phyloP scores from a whole-genome alignment of 2,329 filamentous ascomycete species.

The Elsinoe fawcettii region DNA sequence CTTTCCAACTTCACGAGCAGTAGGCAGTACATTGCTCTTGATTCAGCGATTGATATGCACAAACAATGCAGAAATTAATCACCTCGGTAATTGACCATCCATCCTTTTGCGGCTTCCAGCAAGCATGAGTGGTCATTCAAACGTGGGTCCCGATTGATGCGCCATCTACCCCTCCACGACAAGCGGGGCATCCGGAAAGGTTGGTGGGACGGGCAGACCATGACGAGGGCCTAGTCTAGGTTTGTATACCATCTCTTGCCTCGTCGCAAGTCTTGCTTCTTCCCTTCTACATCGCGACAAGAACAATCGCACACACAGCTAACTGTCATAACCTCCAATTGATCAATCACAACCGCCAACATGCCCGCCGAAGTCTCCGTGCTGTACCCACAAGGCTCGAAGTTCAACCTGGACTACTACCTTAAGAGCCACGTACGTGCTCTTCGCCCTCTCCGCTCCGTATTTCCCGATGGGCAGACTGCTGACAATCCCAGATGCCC shows the following conservation, averaged over 20 bases:
- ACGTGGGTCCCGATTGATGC: not conserved
- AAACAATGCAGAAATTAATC: not conserved
- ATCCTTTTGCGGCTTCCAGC: not conserved
- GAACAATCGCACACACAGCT: not conserved
- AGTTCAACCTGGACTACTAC: conserved; percentile 36
- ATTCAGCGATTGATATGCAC: not conserved
- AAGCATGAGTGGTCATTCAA: not conserved
- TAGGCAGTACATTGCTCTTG: not conserved
- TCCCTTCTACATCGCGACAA: not conserved
- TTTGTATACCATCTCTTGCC: not conserved
- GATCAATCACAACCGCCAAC: not conserved
- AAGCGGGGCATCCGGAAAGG: not conserved
- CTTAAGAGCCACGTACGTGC: conserved; percentile 25
- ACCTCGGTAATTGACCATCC: not conserved
- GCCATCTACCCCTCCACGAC: not conserved
- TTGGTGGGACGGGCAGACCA: not conserved
- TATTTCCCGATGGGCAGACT: not conserved
- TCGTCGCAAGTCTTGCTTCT: too few species aligned
- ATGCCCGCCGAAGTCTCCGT: conserved; percentile 21
- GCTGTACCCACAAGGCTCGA: conserved; percentile 30
- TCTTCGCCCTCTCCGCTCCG: not conserved
- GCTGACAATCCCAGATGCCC: conserved; percentile 24
- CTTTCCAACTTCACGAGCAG: not conserved
- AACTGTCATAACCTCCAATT: not conserved
- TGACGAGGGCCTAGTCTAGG: not conserved